These are phyloP conservation scores for Cymbopogon citratus DNA, from an alignment of 176 grass and related monocot species.

Conservation along the genomic window DNA sequence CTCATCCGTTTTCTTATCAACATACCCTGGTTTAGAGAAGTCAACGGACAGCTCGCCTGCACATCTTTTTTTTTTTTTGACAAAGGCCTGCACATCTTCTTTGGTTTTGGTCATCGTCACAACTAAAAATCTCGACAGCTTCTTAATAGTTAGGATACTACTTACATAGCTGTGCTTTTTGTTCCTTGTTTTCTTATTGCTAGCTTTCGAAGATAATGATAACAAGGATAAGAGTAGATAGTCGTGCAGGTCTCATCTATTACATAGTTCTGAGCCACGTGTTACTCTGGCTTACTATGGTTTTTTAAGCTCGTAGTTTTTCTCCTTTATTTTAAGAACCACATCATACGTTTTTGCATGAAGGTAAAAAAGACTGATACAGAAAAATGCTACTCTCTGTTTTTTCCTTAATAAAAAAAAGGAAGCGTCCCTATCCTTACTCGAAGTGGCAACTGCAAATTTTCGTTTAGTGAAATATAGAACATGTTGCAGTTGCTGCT, in stretches of 20 bases:
- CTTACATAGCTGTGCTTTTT: background rate
- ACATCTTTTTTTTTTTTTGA: too few species aligned
- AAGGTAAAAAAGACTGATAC: background rate
- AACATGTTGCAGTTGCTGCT: background rate
- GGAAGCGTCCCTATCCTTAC: background rate
- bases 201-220: background rate
- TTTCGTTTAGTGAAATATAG: background rate
- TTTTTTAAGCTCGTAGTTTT: background rate
- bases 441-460: background rate
- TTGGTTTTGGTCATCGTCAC: background rate
- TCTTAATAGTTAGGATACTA: background rate
- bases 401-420: too few species aligned
- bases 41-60: background rate
- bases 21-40: background rate
- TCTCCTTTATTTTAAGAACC: background rate
- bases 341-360: background rate
- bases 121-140: background rate
- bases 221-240: background rate
- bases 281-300: background rate
- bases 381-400: background rate
- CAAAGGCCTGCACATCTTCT: too few species aligned
- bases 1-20: background rate
- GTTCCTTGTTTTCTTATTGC: conserved; percentile 4
- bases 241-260: background rate
- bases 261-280: background rate